Base-by-base conservation (phyloP, 371 early-diverging fungal species). In the Gilbertella persicaria region DNA sequence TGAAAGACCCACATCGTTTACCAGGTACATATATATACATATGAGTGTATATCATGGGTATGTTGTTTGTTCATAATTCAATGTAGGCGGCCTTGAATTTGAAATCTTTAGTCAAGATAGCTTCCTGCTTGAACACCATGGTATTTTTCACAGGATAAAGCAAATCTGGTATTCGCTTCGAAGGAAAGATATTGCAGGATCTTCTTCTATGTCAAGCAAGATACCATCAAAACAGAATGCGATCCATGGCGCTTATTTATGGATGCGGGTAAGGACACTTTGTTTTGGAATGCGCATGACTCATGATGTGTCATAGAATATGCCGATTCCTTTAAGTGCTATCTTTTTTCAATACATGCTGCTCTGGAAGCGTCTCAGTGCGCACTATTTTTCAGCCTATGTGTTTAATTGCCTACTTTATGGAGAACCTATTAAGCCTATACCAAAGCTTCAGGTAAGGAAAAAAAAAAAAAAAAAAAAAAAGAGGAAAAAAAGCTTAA, bases 1-100 rank as follows among this genome's bases (percentile, higher is more conserved):
- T 94, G 39, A 92, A 93, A 55, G 95, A 96, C 54, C 94, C 95
- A 0, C 84, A 75, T 25, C 79, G 94, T 55, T 67, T 97, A 28
- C 96, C 98, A 29, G 93, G 93, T 82, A 73, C 41, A 19, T 1
- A 10, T 19, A 38, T 16, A 35, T 14, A 12, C 12, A 10, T 19
- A 13, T 25, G 9, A 35, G 19, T 12, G 19, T 16, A 35, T 16
- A 54, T 28, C 9, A 29, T 25, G 1, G 1, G 16, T 24, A 21
- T 6, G 0, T 23, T 52, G 37, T 12, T 13, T 44, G 40, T 21
- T 47, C 30, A 35, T 20, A 16, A 7, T 19, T 41, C 29, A 17
- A 24, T 33, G 40, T 53, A 79, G 79, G 82, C 35, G 82, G 82
- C 7, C 59, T 81, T 17, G 53, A 63, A 21, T 79, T 79, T 59